A percentile compares a stretch with the other conserved stretches of the same genome.
Conservation (phyloP, 805 yeast species). For the Suhomyces faveliae region DNA sequence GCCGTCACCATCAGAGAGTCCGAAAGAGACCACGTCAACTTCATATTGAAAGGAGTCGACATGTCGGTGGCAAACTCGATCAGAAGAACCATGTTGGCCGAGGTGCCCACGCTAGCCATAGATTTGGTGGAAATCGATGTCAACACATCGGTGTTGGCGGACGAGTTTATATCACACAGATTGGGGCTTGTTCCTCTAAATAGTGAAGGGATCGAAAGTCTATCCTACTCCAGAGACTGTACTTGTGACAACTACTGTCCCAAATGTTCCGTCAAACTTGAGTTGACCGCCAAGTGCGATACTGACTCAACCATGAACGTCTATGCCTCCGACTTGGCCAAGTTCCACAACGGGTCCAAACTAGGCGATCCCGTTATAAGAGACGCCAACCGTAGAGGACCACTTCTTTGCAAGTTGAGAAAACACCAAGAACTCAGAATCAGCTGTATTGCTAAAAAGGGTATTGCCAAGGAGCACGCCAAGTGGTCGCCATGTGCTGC, state of each 20-base stretch:
- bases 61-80: slow-evolving; percentile 88
- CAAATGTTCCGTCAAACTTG: slow-evolving; percentile 86
- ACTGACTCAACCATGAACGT: slow-evolving; percentile 86
- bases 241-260: slow-evolving; percentile 98
- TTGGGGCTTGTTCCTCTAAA: slow-evolving; percentile 89
- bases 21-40: slow-evolving; percentile 84
- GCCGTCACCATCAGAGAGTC: slow-evolving; percentile 86
- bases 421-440: slow-evolving; percentile 88
- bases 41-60: slow-evolving; percentile 84
- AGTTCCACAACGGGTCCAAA: slow-evolving; percentile 41
- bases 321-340: slow-evolving; percentile 73
- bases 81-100: slow-evolving; percentile 90
- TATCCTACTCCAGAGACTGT: slow-evolving; percentile 91
- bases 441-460: slow-evolving; percentile 95
- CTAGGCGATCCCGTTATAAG: slow-evolving; percentile 85
- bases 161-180: slow-evolving; percentile 93
- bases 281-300: slow-evolving; percentile 85
- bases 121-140: slow-evolving; percentile 92
- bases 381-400: slow-evolving; percentile 76
- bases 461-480: slow-evolving; percentile 96
- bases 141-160: slow-evolving; percentile 93
- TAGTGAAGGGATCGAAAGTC: slow-evolving; percentile 76
- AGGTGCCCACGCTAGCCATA: slow-evolving; percentile 94
- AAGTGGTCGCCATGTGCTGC: slow-evolving; percentile 98
- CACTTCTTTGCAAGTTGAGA: slow-evolving; percentile 86